Conservation (phyloP, 23 red algal species). For the Gracilariopsis chorda region DNA sequence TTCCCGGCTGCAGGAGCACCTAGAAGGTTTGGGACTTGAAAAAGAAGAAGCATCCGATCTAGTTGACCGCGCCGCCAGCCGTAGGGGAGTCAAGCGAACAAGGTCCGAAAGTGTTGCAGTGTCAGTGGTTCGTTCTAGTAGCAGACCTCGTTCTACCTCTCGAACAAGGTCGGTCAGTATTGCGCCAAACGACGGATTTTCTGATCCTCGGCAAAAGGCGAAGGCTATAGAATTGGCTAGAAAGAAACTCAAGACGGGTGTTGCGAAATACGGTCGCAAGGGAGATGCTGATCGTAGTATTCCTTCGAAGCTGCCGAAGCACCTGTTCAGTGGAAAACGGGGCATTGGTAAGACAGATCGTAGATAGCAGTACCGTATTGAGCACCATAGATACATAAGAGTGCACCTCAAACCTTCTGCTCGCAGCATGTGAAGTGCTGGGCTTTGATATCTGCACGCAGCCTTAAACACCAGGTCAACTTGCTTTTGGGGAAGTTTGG, state of each 20-base stretch:
- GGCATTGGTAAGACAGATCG: slow-evolving; percentile 76
- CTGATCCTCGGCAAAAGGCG: slow-evolving; percentile 52
- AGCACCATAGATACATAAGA: too few species aligned
- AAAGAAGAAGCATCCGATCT: slow-evolving; percentile 49
- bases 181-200: slow-evolving; percentile 56
- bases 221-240: slow-evolving; percentile 57
- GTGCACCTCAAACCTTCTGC: too few species aligned
- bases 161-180: slow-evolving; percentile 29
- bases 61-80: slow-evolving; percentile 24
- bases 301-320: slow-evolving; percentile 71
- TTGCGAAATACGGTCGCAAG: slow-evolving; percentile 61
- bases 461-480: too few species aligned
- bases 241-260: slow-evolving; percentile 40
- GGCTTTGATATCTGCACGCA: too few species aligned
- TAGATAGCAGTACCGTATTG: slow-evolving; percentile 50
- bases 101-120: slow-evolving; percentile 29
- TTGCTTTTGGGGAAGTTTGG: too few species aligned
- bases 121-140: slow-evolving; percentile 15
- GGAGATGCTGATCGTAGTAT: slow-evolving; percentile 89
- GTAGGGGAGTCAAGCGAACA: slow-evolving; percentile 20
- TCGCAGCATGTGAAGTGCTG: too few species aligned
- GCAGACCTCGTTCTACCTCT: background rate
- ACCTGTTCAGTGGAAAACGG: slow-evolving; percentile 87
- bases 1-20: slow-evolving; percentile 38
- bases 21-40: slow-evolving; percentile 70